Base-by-base conservation (phyloP, 805 yeast genomes). In the Cyberlindnera xylosilytica region DNA sequence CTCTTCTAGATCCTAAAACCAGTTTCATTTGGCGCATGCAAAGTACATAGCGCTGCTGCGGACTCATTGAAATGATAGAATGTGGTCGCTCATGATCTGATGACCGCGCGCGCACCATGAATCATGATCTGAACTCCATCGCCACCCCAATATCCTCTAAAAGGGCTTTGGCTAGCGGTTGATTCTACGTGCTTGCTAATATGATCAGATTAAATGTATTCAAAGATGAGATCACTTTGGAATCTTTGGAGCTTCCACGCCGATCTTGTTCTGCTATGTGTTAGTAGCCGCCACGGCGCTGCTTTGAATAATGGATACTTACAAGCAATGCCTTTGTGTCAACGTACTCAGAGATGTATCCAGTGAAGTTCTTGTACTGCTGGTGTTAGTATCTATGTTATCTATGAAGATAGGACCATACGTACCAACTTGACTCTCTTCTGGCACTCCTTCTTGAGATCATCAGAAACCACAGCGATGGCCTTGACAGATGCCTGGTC, bases 281-380 rank as follows among this genome's bases (percentile, higher is more conserved):
- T n/a, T n/a, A 39, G 42, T 20, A 17, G 4, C 19, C 2, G 20
- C 10, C 16, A 20, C 10, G 9, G 15, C 3, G 8, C 11, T 4
- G 3, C 11, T 8, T n/a, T 34, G 24, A n/a, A n/a, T n/a, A n/a
- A n/a, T n/a, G n/a, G 10, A 5, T 9, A 50, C 57, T 42, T 20
- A 55, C 57, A 7, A 43, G 24, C 22, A 54, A 30, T 1, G 34
- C 16, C 20, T 46, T 46, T 3, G 55, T 44, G 31, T 56, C 57
- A 13, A 53, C 32, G 26, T 38, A 45, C 31, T 54, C 60, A 19
- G 56, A 41, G 26, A 56, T 39, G 15, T 39, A 41, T 20, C 37
- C 34, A 36, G 49, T 38, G 40, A 56, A 42, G 33, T 45, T 42
- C 19, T 44, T 42, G 35, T 51, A 51, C 47, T 50, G 4, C 4